Evolutionary conservation across 164 flowering plant genomes (phyloP).

Genomic region (Tinospora cordifolia): DNA sequence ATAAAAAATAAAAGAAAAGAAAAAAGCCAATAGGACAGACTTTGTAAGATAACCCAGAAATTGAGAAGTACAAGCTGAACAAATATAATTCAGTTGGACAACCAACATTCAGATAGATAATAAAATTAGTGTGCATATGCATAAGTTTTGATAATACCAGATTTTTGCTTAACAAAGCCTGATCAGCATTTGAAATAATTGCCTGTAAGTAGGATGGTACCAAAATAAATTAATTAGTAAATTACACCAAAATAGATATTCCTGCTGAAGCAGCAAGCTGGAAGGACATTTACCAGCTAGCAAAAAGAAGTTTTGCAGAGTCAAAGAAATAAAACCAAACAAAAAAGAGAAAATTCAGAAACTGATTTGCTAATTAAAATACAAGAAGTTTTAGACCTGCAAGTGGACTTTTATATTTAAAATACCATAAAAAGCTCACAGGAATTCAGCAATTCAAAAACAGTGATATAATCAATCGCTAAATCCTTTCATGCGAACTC

Average conservation of each 20-base stretch:
- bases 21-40: not conserved
- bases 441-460: not conserved
- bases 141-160: slow-evolving; percentile 39
- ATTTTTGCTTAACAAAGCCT: slow-evolving; percentile 77
- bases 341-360: not conserved
- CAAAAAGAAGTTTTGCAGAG: not conserved
- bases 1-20: too few species aligned
- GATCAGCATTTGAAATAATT: slow-evolving; percentile 51
- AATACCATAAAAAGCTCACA: not conserved
- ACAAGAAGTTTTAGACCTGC: not conserved
- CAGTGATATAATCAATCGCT: not conserved
- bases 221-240: not conserved
- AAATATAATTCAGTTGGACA: not conserved
- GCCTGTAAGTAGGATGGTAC: slow-evolving; percentile 32
- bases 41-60: not conserved
- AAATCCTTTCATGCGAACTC: too few species aligned
- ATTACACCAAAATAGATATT: not conserved
- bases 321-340: not conserved
- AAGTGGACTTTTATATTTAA: not conserved
- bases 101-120: not conserved
- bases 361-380: not conserved
- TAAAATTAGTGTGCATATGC: not conserved
- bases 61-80: not conserved
- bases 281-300: not conserved
- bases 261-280: not conserved